phyloP scores from a whole-genome alignment of 1,284 basidiomycete genomes.

The Ceratobasidium sp. region DNA sequence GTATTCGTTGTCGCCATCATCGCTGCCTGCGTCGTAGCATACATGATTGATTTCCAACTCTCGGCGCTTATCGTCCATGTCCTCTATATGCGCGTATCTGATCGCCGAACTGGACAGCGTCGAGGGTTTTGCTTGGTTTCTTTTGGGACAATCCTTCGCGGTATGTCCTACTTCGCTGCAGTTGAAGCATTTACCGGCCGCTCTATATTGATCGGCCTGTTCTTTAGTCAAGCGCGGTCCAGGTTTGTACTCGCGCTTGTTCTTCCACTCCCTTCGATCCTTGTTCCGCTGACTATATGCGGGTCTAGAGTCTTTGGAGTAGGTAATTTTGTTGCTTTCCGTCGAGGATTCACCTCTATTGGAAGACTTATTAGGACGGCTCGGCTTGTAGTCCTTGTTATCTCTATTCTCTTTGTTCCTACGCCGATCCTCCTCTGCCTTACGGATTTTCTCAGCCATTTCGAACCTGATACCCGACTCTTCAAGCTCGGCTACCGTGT shows the following conservation, averaged over 20 bases:
- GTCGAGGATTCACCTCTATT: not conserved
- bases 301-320: not conserved
- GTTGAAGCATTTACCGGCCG: constrained; percentile 40
- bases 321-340: not conserved
- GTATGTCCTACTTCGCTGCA: constrained; percentile 37
- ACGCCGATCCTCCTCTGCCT: constrained; percentile 23
- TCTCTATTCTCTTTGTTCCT: not conserved
- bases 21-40: not conserved
- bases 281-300: too few species aligned
- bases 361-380: not conserved
- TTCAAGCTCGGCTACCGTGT: too few species aligned
- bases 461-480: too few species aligned
- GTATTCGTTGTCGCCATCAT: not conserved
- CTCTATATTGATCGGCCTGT: constrained; percentile 31
- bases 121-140: constrained; percentile 5
- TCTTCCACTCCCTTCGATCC: too few species aligned
- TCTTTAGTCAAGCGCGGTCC: not conserved
- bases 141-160: constrained; percentile 34
- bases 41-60: not conserved
- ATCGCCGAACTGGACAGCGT: not conserved
- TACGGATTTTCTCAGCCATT: constrained; percentile 6
- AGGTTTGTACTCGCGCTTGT: too few species aligned
- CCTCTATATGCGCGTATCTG: not conserved
- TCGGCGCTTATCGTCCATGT: not conserved
- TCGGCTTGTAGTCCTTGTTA: not conserved